Conservation (phyloP, 139 green algal genomes). For the Auxenochlorella protothecoides region DNA sequence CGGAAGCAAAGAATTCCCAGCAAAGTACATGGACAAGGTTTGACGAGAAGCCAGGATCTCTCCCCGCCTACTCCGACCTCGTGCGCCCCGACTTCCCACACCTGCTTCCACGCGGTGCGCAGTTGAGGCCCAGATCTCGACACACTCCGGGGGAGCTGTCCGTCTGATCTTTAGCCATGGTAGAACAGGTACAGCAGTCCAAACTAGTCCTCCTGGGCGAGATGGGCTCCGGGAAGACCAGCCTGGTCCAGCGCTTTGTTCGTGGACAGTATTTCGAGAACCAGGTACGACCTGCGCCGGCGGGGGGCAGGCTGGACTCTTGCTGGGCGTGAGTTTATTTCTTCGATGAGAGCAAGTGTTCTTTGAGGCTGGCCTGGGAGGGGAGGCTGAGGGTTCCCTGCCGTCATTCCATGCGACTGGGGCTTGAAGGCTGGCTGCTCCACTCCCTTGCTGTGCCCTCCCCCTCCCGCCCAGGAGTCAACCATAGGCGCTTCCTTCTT, state of each 20-base stretch:
- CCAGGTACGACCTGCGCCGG: conserved; percentile 50
- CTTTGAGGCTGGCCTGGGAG: too few relatives aligned
- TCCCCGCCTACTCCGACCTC: too few relatives aligned
- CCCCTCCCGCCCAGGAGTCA: conserved; percentile 64
- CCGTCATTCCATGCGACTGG: too few relatives aligned
- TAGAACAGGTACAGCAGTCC: conserved; percentile 31
- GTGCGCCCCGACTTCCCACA: too few relatives aligned
- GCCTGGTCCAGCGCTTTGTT: conserved; percentile 90
- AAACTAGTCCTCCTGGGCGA: conserved; percentile 94
- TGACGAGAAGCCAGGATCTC: too few relatives aligned
- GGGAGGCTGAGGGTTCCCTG: too few relatives aligned
- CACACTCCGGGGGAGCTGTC: too few relatives aligned
- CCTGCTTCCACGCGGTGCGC: too few relatives aligned
- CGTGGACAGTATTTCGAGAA: conserved; percentile 97
- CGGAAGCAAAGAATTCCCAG: too few relatives aligned
- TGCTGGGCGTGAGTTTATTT: background rate
- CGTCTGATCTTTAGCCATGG: background rate
- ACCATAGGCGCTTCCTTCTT: conserved; percentile 97
- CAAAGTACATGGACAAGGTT: too few relatives aligned
- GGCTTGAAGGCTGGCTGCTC: background rate
- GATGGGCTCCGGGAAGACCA: conserved; percentile 93
- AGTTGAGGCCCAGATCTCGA: too few relatives aligned
- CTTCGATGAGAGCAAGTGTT: background rate
- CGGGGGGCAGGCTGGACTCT: background rate
- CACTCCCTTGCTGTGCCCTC: background rate